A percentile compares a stretch with the other conserved stretches of the same genome.
Conservation (phyloP, 2,329 filamentous ascomycete genomes). For the Colletotrichum chlorophyti region DNA sequence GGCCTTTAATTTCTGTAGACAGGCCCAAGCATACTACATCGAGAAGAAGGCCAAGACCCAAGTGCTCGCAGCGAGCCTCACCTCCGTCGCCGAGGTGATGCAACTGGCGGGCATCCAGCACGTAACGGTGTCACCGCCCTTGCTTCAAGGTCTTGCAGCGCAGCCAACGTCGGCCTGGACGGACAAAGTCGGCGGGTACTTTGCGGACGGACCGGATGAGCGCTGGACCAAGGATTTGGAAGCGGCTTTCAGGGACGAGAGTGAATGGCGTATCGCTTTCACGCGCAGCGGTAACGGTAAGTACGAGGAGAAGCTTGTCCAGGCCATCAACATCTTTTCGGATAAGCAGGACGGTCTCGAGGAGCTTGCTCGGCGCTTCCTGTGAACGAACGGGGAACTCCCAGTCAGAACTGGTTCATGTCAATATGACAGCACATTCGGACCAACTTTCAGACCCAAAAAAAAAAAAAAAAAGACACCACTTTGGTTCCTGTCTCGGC, state of each 20-base stretch:
- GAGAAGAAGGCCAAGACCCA: slow-evolving; percentile 48
- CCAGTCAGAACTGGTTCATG: not conserved
- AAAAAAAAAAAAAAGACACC: not conserved
- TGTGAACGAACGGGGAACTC: not conserved
- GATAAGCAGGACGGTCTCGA: slow-evolving; percentile 62
- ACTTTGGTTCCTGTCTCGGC: too few relatives aligned
- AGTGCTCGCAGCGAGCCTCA: slow-evolving; percentile 64
- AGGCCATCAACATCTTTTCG: slow-evolving; percentile 65
- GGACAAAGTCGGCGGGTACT: slow-evolving; percentile 38
- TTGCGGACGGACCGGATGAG: slow-evolving; percentile 37
- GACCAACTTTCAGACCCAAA: not conserved
- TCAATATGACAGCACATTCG: not conserved
- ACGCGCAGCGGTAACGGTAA: slow-evolving; percentile 52
- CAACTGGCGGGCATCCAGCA: slow-evolving; percentile 62
- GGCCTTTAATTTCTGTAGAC: slow-evolving; percentile 56
- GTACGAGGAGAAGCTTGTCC: slow-evolving; percentile 56
- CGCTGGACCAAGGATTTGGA: slow-evolving; percentile 27
- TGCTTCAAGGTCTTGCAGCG: slow-evolving; percentile 55
- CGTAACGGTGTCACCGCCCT: slow-evolving; percentile 62
- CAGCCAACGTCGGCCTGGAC: slow-evolving; percentile 40
- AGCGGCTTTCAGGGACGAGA: slow-evolving; percentile 46
- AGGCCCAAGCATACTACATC: slow-evolving; percentile 60
- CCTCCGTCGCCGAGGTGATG: slow-evolving; percentile 64
- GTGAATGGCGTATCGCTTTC: slow-evolving; percentile 58
- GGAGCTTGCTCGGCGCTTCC: slow-evolving; percentile 31